Conservation (phyloP, 2,329 filamentous ascomycete genomes). For the Fusarium sp. region DNA sequence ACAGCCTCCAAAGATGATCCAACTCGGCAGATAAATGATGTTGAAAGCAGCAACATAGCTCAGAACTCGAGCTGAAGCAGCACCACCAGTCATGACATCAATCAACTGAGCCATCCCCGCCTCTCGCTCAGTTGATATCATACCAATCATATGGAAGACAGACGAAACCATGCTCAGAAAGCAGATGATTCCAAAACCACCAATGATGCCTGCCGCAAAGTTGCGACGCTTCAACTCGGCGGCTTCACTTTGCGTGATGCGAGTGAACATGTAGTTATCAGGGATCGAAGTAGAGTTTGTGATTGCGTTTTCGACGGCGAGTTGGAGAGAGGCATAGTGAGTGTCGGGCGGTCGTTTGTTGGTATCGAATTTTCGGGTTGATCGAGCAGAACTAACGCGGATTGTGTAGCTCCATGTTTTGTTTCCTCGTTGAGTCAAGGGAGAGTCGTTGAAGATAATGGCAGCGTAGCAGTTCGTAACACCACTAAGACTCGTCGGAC, state of each 20-base stretch:
- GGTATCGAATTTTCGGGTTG: conserved; percentile 1
- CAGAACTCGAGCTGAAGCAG: conserved; percentile 74
- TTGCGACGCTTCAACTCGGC: background rate
- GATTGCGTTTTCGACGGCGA: conserved; percentile 13
- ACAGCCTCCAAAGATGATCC: conserved; percentile 64
- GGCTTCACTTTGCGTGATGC: background rate
- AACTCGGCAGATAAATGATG: conserved; percentile 80
- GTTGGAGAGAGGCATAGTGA: conserved; percentile 2
- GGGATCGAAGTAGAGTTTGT: conserved; percentile 5
- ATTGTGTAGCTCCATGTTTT: conserved; percentile 10
- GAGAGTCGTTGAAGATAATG: conserved; percentile 15
- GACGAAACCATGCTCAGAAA: conserved; percentile 18
- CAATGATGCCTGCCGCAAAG: background rate
- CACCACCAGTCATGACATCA: conserved; percentile 87
- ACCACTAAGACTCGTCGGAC: conserved; percentile 6
- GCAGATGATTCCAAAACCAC: conserved; percentile 6
- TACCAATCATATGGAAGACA: conserved; percentile 60
- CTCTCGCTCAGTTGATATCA: conserved; percentile 85
- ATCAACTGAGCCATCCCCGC: conserved; percentile 85
- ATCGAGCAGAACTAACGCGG: conserved; percentile 2
- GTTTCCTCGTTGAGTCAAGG: background rate
- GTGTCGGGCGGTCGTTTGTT: background rate
- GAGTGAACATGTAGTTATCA: conserved; percentile 8
- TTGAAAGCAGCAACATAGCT: conserved; percentile 82
- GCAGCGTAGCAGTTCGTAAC: conserved; percentile 11